phyloP scores from a whole-genome alignment of 2,329 filamentous ascomycete genomes.

The Colletotrichum ledebouriae region DNA sequence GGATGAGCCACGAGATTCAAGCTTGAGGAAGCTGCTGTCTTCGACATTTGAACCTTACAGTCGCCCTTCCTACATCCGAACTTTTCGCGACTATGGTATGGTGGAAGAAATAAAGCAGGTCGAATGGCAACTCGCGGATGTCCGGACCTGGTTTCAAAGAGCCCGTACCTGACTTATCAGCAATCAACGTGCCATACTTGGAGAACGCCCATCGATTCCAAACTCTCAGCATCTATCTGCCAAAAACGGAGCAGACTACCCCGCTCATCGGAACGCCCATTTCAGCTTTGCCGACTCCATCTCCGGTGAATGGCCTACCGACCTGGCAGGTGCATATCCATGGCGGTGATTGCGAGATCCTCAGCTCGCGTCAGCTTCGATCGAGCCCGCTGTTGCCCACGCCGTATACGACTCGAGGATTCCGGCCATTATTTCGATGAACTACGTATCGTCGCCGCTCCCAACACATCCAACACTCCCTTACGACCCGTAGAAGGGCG shows the following conservation, averaged over 20 bases:
- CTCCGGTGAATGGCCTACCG: too few relatives aligned
- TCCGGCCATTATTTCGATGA: not conserved
- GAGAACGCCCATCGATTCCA: not conserved
- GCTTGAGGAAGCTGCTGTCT: too few relatives aligned
- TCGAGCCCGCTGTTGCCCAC: constrained; percentile 18
- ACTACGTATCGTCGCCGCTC: constrained; percentile 3
- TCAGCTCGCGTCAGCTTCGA: not conserved
- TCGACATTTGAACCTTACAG: too few relatives aligned
- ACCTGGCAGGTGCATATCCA: constrained; percentile 10
- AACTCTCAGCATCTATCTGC: constrained; percentile 2
- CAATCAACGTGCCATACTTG: not conserved
- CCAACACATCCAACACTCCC: constrained; percentile 3
- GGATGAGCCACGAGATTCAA: too few relatives aligned
- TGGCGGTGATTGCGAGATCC: constrained; percentile 14
- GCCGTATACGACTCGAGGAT: not conserved
- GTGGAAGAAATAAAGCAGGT: too few relatives aligned
- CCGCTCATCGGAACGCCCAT: not conserved
- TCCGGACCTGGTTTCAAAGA: not conserved
- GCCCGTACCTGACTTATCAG: not conserved
- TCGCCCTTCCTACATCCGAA: too few relatives aligned
- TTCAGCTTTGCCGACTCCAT: too few relatives aligned
- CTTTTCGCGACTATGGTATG: too few relatives aligned
- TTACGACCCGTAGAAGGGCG: not conserved
- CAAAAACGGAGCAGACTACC: not conserved
- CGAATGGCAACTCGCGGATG: not conserved